A percentile compares a stretch with the other conserved stretches of the same genome.
These are phyloP conservation scores for Pseudogymnoascus sp. DNA, from an alignment of 2,329 filamentous ascomycete species.

Conservation along the genomic window DNA sequence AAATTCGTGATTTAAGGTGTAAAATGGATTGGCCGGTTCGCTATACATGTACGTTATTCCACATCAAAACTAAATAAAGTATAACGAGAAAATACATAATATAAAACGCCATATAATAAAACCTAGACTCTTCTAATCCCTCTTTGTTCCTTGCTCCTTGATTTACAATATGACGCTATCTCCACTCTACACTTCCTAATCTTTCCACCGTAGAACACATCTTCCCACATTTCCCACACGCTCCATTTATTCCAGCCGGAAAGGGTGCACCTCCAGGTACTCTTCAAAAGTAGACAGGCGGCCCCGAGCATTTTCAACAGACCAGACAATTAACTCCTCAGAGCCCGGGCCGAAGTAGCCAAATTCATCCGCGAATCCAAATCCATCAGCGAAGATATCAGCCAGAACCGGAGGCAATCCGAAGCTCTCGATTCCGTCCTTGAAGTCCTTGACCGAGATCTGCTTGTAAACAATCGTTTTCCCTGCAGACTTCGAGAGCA, in stretches of 20 bases:
- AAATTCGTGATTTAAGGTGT: no score
- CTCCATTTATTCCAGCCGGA: constrained; percentile 13
- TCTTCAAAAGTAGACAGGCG: constrained; percentile 30
- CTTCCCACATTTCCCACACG: not conserved
- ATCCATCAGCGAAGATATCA: constrained; percentile 21
- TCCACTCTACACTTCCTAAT: not conserved
- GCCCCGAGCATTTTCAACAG: constrained; percentile 25
- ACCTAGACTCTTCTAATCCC: not conserved
- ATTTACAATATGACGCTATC: not conserved
- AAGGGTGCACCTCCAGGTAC: constrained; percentile 27
- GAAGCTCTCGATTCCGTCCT: not conserved
- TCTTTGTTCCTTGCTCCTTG: not conserved
- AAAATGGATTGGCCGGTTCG: no score
- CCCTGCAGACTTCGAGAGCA: constrained; percentile 13
- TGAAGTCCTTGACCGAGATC: not conserved
- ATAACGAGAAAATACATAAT: no score
- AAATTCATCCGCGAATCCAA: constrained; percentile 26
- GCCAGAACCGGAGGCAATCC: constrained; percentile 13
- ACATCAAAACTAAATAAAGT: no score
- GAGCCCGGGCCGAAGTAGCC: constrained; percentile 32
- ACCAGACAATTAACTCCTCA: constrained; percentile 28
- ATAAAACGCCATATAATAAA: no score
- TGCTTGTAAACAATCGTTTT: constrained; percentile 15
- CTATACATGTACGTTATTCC: no score
- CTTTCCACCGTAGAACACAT: not conserved